Evolutionary conservation across 2,329 filamentous ascomycete species (phyloP).

Genomic region (Geosmithia morbida): DNA sequence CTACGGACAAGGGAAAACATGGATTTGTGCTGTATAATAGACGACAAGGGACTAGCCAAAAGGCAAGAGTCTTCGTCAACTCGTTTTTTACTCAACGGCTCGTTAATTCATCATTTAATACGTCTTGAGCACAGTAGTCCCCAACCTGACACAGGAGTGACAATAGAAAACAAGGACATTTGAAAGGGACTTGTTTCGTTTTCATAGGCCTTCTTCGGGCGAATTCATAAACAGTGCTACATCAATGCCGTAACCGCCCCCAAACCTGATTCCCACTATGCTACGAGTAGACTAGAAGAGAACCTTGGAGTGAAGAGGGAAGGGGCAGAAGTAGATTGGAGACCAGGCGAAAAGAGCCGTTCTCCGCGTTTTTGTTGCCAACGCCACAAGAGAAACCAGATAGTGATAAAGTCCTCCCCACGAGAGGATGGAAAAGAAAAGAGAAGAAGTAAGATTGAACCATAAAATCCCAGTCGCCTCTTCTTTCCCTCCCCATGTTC

Average conservation of each 20-base stretch:
- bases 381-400: constrained; percentile 44
- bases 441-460: too few species aligned
- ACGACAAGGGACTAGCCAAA: too few species aligned
- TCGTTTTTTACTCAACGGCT: too few species aligned
- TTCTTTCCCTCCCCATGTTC: neutral
- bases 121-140: neutral
- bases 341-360: constrained; percentile 53
- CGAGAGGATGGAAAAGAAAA: neutral
- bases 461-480: too few species aligned
- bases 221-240: constrained; percentile 26
- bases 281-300: neutral
- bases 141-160: neutral
- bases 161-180: neutral
- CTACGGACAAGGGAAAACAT: neutral
- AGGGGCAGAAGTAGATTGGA: constrained; percentile 31
- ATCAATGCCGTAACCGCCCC: constrained; percentile 1
- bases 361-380: constrained; percentile 56
- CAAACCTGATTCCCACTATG: neutral
- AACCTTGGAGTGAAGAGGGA: constrained; percentile 8
- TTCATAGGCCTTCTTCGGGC: constrained; percentile 26
- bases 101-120: too few species aligned
- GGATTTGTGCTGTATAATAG: too few species aligned
- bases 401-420: constrained; percentile 14
- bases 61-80: too few species aligned
- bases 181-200: constrained; percentile 10